Conservation (phyloP, 2,329 filamentous ascomycete species). For the Malbranchea zuffiana region DNA sequence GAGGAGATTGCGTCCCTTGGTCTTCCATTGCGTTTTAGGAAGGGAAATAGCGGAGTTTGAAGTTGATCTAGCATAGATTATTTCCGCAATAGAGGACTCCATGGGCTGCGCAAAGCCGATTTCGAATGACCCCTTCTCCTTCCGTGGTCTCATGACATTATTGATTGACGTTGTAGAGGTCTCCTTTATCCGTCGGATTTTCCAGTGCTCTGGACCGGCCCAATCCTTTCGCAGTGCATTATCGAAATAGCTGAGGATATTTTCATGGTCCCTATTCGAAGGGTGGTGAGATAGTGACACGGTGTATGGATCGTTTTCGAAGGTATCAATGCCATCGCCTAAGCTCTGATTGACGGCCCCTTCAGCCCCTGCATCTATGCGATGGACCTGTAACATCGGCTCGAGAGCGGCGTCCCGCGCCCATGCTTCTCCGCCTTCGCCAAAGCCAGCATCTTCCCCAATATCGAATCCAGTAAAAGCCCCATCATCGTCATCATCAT, state of each 20-base stretch:
- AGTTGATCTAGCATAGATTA: slow-evolving; percentile 69
- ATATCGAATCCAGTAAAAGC: slow-evolving; percentile 60
- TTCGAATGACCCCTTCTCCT: slow-evolving; percentile 93
- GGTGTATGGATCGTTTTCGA: slow-evolving; percentile 58
- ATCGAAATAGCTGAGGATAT: slow-evolving; percentile 97
- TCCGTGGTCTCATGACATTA: slow-evolving; percentile 49
- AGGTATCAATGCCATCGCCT: slow-evolving; percentile 33
- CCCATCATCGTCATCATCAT: slow-evolving; percentile 67
- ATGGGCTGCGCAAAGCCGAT: slow-evolving; percentile 79
- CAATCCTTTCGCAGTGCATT: slow-evolving; percentile 94
- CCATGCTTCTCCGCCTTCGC: slow-evolving; percentile 93
- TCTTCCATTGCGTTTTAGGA: slow-evolving; percentile 91
- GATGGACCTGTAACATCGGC: slow-evolving; percentile 71
- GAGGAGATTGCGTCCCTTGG: slow-evolving; percentile 80
- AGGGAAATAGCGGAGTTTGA: slow-evolving; percentile 73
- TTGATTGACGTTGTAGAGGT: slow-evolving; percentile 47
- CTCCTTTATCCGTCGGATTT: slow-evolving; percentile 84
- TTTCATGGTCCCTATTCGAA: slow-evolving; percentile 64
- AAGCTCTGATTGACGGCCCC: slow-evolving; percentile 44
- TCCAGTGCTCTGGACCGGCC: slow-evolving; percentile 97
- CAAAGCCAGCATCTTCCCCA: slow-evolving; percentile 66
- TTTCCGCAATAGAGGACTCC: slow-evolving; percentile 57
- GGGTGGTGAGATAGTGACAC: slow-evolving; percentile 66
- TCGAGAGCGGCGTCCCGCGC: slow-evolving; percentile 78
- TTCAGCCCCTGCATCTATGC: slow-evolving; percentile 43